A percentile compares a stretch with the other conserved stretches of the same genome.
Evolutionary conservation across 2,329 filamentous ascomycete species (phyloP).

Genomic region (Phaeosphaeriaceae sp.): DNA sequence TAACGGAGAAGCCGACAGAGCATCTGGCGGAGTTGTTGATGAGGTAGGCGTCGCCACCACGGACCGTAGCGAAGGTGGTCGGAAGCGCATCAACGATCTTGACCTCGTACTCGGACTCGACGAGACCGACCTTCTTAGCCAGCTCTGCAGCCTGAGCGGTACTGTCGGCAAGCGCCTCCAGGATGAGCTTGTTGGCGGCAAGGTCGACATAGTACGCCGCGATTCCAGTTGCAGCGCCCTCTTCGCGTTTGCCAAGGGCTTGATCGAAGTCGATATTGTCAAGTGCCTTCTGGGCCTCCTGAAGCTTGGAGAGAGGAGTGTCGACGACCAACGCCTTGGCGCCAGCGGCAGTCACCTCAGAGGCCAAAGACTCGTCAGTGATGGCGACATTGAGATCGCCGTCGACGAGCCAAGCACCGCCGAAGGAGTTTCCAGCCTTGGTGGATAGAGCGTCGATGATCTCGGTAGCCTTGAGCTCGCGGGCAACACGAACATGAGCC

Average conservation of each 20-base stretch:
- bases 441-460: slow-evolving; percentile 47
- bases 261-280: slow-evolving; percentile 44
- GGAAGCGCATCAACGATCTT: slow-evolving; percentile 43
- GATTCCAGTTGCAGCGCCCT: slow-evolving; percentile 34
- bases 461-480: slow-evolving; percentile 46
- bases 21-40: slow-evolving; percentile 45
- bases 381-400: slow-evolving; percentile 48
- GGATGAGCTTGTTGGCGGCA: slow-evolving; percentile 50
- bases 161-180: slow-evolving; percentile 49
- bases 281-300: slow-evolving; percentile 49
- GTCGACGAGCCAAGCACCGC: slow-evolving; percentile 51
- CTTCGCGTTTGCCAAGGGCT: slow-evolving; percentile 30
- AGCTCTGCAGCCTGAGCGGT: slow-evolving; percentile 45
- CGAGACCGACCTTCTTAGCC: slow-evolving; percentile 49
- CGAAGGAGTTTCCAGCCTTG: slow-evolving; percentile 46
- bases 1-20: slow-evolving; percentile 53
- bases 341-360: slow-evolving; percentile 47
- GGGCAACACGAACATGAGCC: slow-evolving; percentile 49
- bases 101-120: slow-evolving; percentile 48
- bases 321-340: slow-evolving; percentile 44
- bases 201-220: slow-evolving; percentile 52
- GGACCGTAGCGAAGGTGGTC: slow-evolving; percentile 45
- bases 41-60: slow-evolving; percentile 50
- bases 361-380: slow-evolving; percentile 47
- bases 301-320: slow-evolving; percentile 47